These are phyloP conservation scores for Cryptococcus amylolentus DNA, from an alignment of 1,284 basidiomycete genomes.

Conservation along the genomic window DNA sequence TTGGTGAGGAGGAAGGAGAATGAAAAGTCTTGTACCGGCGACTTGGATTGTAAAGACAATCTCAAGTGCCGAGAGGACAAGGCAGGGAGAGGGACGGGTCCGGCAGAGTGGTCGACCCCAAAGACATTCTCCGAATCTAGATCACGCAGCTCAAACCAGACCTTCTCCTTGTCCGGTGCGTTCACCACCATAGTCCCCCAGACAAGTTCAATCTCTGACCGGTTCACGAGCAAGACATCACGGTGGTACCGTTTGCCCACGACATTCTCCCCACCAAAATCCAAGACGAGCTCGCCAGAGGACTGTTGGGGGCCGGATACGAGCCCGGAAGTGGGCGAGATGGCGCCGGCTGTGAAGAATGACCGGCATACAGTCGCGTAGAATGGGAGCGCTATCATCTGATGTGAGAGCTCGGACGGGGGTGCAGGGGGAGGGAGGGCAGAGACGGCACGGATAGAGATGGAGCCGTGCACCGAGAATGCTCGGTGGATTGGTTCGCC, in stretches of 20 bases:
- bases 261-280: conserved; percentile 44
- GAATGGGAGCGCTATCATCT: conserved; percentile 40
- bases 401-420: conserved; percentile 10
- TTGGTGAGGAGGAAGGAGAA: conserved; percentile 47
- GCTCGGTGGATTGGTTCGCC: conserved; percentile 39
- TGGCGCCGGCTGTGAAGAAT: conserved; percentile 40
- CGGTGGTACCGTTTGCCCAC: conserved; percentile 39
- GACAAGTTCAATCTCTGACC: conserved; percentile 45
- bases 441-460: conserved; percentile 35
- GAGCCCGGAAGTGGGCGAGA: conserved; percentile 36
- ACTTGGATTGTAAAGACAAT: conserved; percentile 31
- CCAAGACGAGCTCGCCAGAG: conserved; percentile 34
- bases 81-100: conserved; percentile 42
- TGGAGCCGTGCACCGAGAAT: conserved; percentile 44
- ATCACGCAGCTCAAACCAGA: conserved; percentile 47
- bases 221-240: conserved; percentile 45
- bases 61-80: conserved; percentile 44
- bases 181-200: conserved; percentile 42
- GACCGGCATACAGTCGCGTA: conserved; percentile 46
- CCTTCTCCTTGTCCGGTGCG: conserved; percentile 36
- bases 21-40: conserved; percentile 36
- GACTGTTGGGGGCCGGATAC: conserved; percentile 31
- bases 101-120: conserved; percentile 39
- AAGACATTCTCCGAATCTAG: conserved; percentile 49
- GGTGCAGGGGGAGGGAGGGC: not conserved